These are phyloP conservation scores for Rauvolfia tetraphylla DNA, from an alignment of 257 asterid species.

Conservation along the genomic window DNA sequence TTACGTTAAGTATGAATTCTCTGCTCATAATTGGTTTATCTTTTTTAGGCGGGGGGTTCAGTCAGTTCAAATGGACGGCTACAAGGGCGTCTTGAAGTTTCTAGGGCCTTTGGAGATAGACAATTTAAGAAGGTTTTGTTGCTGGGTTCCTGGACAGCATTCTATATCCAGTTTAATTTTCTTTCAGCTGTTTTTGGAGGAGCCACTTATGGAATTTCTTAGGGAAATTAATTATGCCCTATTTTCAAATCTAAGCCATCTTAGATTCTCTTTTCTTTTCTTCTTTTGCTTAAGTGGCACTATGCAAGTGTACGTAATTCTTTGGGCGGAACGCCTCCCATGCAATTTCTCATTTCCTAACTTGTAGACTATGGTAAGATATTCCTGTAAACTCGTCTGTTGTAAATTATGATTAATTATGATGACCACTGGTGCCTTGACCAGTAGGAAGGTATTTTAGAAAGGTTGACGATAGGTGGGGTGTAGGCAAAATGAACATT, in stretches of 20 bases:
- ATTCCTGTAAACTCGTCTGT: no score
- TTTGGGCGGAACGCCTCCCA: no score
- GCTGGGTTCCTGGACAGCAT: background rate
- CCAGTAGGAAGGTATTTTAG: no score
- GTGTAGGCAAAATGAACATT: no score
- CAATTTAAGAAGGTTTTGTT: constrained; percentile 79
- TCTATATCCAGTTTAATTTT: background rate
- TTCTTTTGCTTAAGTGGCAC: no score
- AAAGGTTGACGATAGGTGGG: no score
- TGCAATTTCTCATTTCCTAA: no score
- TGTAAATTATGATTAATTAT: no score
- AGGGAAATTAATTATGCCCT: background rate
- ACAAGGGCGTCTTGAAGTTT: constrained; percentile 94
- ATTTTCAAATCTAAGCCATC: background rate
- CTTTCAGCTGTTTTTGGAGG: background rate
- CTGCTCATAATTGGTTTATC: constrained; percentile 16
- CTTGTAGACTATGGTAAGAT: no score
- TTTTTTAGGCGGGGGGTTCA: constrained; percentile 82
- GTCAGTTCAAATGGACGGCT: constrained; percentile 79
- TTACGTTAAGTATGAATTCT: constrained; percentile 1
- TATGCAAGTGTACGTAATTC: no score
- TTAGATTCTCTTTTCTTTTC: background rate
- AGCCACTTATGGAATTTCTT: background rate
- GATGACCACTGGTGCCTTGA: no score
- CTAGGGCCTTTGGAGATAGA: constrained; percentile 93